Evolutionary conservation across 2,329 filamentous ascomycete genomes (phyloP).

Genomic region (Coniosporium tulheliwenetii): DNA sequence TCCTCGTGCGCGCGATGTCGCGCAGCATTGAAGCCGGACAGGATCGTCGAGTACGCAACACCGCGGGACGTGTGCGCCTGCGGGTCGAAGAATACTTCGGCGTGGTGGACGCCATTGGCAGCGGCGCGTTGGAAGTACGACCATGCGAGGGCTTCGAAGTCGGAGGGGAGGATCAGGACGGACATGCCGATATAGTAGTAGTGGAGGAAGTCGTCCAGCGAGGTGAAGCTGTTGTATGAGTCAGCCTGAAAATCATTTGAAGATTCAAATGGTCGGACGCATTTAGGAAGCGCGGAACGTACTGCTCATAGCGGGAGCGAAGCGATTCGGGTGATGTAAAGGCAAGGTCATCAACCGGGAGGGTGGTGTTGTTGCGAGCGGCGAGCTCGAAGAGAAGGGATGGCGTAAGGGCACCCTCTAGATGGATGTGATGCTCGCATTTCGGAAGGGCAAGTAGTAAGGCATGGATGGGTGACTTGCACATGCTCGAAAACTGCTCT

Average conservation of each 20-base stretch:
- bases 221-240: slow-evolving; percentile 38
- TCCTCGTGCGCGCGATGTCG: slow-evolving; percentile 43
- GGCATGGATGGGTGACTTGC: slow-evolving; percentile 36
- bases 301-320: slow-evolving; percentile 38
- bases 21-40: slow-evolving; percentile 47
- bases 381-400: slow-evolving; percentile 55
- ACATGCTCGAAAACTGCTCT: slow-evolving; percentile 27
- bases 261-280: too few species aligned
- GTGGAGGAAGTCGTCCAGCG: slow-evolving; percentile 60
- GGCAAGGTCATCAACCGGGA: slow-evolving; percentile 41
- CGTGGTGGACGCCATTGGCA: slow-evolving; percentile 51
- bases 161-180: slow-evolving; percentile 46
- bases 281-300: too few species aligned
- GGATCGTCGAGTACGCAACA: slow-evolving; percentile 45
- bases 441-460: slow-evolving; percentile 56
- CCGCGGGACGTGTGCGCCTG: slow-evolving; percentile 55
- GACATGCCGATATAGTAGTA: slow-evolving; percentile 69
- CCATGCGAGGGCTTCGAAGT: slow-evolving; percentile 59
- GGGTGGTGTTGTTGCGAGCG: slow-evolving; percentile 44
- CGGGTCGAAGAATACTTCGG: slow-evolving; percentile 70
- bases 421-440: slow-evolving; percentile 69
- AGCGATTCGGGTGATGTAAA: slow-evolving; percentile 47
- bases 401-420: slow-evolving; percentile 61
- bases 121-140: slow-evolving; percentile 53
- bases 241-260: too few species aligned